A percentile compares a stretch with the other conserved stretches of the same genome.
Evolutionary conservation across 805 yeast species (phyloP).

Genomic region (Groenewaldozyma tartarivorans): DNA sequence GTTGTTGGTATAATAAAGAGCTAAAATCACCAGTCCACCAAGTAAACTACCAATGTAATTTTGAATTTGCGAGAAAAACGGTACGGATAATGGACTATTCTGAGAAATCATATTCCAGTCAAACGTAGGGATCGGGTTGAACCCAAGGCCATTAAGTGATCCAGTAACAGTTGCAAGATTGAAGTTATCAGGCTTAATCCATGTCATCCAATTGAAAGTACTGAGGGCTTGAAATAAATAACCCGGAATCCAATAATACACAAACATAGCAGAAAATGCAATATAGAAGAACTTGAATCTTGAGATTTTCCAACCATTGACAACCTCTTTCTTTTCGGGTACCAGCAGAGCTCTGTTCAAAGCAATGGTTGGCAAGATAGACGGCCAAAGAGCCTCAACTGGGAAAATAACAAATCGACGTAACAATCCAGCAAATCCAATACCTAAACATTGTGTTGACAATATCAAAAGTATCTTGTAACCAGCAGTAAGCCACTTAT

Average conservation of each 20-base stretch:
- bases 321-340: slow-evolving; percentile 25
- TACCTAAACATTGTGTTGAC: slow-evolving; percentile 45
- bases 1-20: slow-evolving; percentile 42
- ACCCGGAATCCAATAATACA: slow-evolving; percentile 62
- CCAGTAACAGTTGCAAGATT: slow-evolving; percentile 56
- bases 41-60: slow-evolving; percentile 8
- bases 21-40: slow-evolving; percentile 24
- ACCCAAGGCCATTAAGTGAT: slow-evolving; percentile 31
- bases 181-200: slow-evolving; percentile 46
- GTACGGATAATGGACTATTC: slow-evolving; percentile 10
- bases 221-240: slow-evolving; percentile 53
- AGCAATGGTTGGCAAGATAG: slow-evolving; percentile 48
- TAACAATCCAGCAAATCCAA: slow-evolving; percentile 45
- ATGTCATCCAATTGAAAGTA: slow-evolving; percentile 52
- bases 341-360: slow-evolving; percentile 36
- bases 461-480: slow-evolving; percentile 37
- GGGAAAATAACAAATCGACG: slow-evolving; percentile 40
- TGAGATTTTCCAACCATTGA: slow-evolving; percentile 52
- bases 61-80: slow-evolving; percentile 11
- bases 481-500: slow-evolving; percentile 28
- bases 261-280: slow-evolving; percentile 34
- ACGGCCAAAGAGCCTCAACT: slow-evolving; percentile 37
- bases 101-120: slow-evolving; percentile 25
- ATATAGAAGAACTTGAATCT: slow-evolving; percentile 42
- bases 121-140: slow-evolving; percentile 34